Percentiles rank a stretch among this genome's conserved stretches.
phyloP scores from a whole-genome alignment of 1,284 basidiomycete species.

The Sphagnurus paluster region DNA sequence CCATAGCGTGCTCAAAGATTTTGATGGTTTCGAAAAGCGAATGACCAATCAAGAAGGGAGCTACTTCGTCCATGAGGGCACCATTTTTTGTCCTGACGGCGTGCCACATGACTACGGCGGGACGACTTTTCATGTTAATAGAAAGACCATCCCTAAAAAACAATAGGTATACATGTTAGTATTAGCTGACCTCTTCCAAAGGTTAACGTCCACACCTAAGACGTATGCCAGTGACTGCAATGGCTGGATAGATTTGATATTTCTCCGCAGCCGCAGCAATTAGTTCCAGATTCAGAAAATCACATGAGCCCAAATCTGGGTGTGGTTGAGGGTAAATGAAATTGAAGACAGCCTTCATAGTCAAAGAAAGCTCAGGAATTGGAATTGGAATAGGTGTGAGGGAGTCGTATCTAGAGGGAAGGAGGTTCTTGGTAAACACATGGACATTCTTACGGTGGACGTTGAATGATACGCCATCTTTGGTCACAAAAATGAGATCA shows the following conservation, averaged over 20 bases:
- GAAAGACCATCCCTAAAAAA: background rate
- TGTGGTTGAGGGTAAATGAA: slow-evolving; percentile 28
- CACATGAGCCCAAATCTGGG: slow-evolving; percentile 25
- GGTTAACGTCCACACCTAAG: slow-evolving; percentile 22
- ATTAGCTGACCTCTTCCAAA: too few species aligned
- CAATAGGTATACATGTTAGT: too few species aligned
- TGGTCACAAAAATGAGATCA: background rate
- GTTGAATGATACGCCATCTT: background rate
- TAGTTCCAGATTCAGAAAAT: slow-evolving; percentile 21
- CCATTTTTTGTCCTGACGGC: slow-evolving; percentile 2
- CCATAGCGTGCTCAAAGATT: background rate
- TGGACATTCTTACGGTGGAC: background rate
- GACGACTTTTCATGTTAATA: background rate
- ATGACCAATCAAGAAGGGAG: slow-evolving; percentile 1
- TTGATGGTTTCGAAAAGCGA: background rate
- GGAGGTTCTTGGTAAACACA: slow-evolving; percentile 1
- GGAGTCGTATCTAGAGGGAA: background rate
- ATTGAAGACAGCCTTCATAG: slow-evolving; percentile 28
- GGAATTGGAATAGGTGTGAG: slow-evolving; percentile 16
- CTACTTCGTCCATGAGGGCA: slow-evolving; percentile 8
- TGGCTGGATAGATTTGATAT: slow-evolving; percentile 31
- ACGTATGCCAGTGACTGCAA: slow-evolving; percentile 27
- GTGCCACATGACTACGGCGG: slow-evolving; percentile 6
- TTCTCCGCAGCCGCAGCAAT: slow-evolving; percentile 32
- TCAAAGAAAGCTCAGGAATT: slow-evolving; percentile 23